phyloP scores from a whole-genome alignment of 1,284 basidiomycete species.

The Trametes pubescens region DNA sequence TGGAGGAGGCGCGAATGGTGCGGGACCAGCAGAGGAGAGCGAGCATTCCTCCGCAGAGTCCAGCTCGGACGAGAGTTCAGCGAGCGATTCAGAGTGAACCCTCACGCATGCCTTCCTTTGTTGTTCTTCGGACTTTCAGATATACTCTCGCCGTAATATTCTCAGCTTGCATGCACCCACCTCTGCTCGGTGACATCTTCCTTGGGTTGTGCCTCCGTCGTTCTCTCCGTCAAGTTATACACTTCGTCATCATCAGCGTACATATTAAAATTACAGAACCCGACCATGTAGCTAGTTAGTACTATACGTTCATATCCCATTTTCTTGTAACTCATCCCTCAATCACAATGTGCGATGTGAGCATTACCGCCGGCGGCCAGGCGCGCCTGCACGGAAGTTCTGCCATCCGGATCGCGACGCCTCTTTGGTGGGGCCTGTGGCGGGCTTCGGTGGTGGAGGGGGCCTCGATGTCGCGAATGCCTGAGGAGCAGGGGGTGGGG shows the following conservation, averaged over 20 bases:
- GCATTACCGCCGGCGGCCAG: constrained; percentile 37
- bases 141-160: constrained; percentile 35
- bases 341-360: neutral
- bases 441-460: constrained; percentile 9
- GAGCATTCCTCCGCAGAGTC: constrained; percentile 77
- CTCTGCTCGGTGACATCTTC: constrained; percentile 25
- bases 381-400: constrained; percentile 52
- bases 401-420: constrained; percentile 57
- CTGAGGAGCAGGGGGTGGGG: constrained; percentile 18
- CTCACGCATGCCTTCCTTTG: constrained; percentile 7
- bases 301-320: constrained; percentile 40
- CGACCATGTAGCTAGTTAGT: constrained; percentile 48
- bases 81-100: constrained; percentile 80
- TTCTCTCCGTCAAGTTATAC: constrained; percentile 25
- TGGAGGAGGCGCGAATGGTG: constrained; percentile 42
- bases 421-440: constrained; percentile 29
- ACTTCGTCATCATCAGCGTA: constrained; percentile 35
- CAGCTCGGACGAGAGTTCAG: constrained; percentile 78
- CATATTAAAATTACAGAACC: constrained; percentile 46
- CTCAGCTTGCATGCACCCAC: constrained; percentile 26
- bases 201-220: constrained; percentile 19
- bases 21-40: constrained; percentile 60
- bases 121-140: constrained; percentile 19
- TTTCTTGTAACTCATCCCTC: constrained; percentile 13
- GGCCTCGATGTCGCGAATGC: neutral